Percentiles rank a stretch among this genome's conserved stretches.
These are phyloP conservation scores for Cercospora sp. DNA, from an alignment of 2,329 filamentous ascomycete species.

Conservation along the genomic window DNA sequence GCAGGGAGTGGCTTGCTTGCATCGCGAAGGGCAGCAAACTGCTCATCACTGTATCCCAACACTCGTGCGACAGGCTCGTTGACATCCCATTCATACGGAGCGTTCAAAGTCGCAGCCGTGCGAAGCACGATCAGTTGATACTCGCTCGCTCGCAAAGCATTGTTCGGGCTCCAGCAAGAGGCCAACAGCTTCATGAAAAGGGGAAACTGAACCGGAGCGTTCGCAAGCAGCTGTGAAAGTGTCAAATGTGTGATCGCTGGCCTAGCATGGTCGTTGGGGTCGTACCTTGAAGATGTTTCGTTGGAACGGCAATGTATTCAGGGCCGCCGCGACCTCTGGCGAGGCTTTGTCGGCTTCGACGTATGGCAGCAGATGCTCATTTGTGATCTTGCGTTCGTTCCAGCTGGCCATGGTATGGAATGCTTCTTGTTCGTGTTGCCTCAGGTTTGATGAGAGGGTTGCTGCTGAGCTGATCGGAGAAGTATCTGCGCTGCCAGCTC, in stretches of 20 bases:
- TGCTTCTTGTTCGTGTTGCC: not conserved
- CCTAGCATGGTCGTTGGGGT: not conserved
- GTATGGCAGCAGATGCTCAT: slow-evolving; percentile 5
- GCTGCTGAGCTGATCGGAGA: not conserved
- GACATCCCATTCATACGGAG: slow-evolving; percentile 6
- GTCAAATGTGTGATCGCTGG: not conserved
- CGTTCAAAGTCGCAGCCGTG: slow-evolving; percentile 3
- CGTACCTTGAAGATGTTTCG: not conserved
- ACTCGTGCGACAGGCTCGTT: not conserved
- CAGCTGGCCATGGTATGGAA: not conserved
- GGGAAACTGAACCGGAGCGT: not conserved
- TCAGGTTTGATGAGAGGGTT: not conserved
- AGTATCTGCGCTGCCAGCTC: not conserved
- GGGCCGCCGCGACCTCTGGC: not conserved
- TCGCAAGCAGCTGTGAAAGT: not conserved
- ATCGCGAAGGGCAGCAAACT: not conserved
- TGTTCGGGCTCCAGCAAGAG: not conserved
- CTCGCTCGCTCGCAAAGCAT: not conserved
- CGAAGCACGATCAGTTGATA: not conserved
- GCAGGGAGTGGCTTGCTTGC: not conserved
- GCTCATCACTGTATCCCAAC: not conserved
- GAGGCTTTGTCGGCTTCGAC: not conserved
- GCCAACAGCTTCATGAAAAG: not conserved
- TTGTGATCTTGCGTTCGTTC: slow-evolving; percentile 4
- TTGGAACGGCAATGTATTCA: not conserved